Base-by-base conservation (phyloP, 2,329 filamentous ascomycete species). In the Pyricularia sp. region DNA sequence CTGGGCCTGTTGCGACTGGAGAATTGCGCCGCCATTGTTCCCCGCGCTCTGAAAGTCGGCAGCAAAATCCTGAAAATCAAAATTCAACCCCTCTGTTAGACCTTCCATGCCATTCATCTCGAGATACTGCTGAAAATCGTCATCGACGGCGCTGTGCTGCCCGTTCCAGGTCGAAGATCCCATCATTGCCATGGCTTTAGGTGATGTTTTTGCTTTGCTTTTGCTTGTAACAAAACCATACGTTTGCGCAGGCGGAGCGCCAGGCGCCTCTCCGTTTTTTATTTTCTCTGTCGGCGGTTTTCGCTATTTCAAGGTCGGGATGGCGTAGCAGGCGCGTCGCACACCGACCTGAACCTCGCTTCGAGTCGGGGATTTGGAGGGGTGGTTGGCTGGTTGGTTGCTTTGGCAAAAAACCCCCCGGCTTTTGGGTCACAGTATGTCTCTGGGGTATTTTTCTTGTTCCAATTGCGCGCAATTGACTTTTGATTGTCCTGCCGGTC, bases 101-200 rank as follows among this genome's bases (percentile, higher is more conserved):
- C 75, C 79, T 33, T 77, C 78, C 77, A 87, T 84, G 69, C 75
- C 76, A 65, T 79, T 81, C 78, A 88, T 82, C 68, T 87, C 81
- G 67, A 88, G 78, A 66, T 86, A 87, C 69, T 87, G 84, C 68
- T 85, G 80, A 71, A 88, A 87, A 53, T 86, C 84, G 72, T 87
- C 84, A 62, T 87, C 84, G 63, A 78, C 72, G 6, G 78, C 69
- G 12, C 78, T 72, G 31, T 81, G 76, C 71, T 84, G 81, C 62
- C 78, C 77, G 22, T 60, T 55, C 69, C 81, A 81, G 67, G 74
- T 73, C 65, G 77, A 74, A 63, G 81, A 78, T 69, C 81, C 77
- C 81, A 85, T 84, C 76, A 79, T 82, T 73, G 72, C 73, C 70
- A 75, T 72, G 62, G 35, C 35, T 7, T 49, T 49, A n/a, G 40